phyloP scores from a whole-genome alignment of 768 basidiomycete genomes.

The Auricularia heimuer region DNA sequence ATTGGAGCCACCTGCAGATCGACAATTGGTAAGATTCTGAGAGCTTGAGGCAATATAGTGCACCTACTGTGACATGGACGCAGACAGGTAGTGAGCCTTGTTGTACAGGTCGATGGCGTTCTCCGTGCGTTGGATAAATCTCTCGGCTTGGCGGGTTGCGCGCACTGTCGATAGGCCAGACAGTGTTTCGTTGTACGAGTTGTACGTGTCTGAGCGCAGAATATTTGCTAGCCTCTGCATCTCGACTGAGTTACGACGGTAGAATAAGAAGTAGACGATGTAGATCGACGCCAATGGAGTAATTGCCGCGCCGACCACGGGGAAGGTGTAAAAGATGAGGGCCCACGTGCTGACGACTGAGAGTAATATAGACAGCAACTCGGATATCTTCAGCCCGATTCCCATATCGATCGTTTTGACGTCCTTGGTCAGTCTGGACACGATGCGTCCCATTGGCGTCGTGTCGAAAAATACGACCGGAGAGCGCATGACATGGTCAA shows the following conservation, averaged over 20 bases:
- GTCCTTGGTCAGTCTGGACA: slow-evolving; percentile 51
- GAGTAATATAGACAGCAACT: slow-evolving; percentile 33
- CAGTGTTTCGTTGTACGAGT: slow-evolving; percentile 48
- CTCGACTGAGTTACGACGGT: slow-evolving; percentile 52
- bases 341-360: slow-evolving; percentile 45
- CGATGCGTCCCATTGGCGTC: slow-evolving; percentile 52
- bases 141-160: slow-evolving; percentile 42
- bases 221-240: slow-evolving; percentile 58
- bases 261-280: slow-evolving; percentile 43
- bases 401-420: slow-evolving; percentile 24
- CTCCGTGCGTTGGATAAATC: slow-evolving; percentile 42
- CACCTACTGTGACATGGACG: slow-evolving; percentile 29
- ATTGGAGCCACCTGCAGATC: slow-evolving; percentile 36
- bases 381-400: neutral
- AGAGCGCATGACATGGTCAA: slow-evolving; percentile 47
- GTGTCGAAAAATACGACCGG: slow-evolving; percentile 65
- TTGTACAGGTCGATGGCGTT: slow-evolving; percentile 48
- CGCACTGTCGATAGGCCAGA: slow-evolving; percentile 57
- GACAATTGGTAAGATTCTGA: too few species aligned
- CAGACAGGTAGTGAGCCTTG: slow-evolving; percentile 52
- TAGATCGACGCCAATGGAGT: slow-evolving; percentile 43
- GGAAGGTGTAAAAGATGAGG: slow-evolving; percentile 58
- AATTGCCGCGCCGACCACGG: slow-evolving; percentile 55
- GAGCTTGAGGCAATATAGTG: neutral
- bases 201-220: slow-evolving; percentile 47